Evolutionary conservation across 495 filamentous ascomycete genomes (phyloP), one percentile per base, ranked within the genome.

Genomic region (Penicilliopsis zonata): DNA sequence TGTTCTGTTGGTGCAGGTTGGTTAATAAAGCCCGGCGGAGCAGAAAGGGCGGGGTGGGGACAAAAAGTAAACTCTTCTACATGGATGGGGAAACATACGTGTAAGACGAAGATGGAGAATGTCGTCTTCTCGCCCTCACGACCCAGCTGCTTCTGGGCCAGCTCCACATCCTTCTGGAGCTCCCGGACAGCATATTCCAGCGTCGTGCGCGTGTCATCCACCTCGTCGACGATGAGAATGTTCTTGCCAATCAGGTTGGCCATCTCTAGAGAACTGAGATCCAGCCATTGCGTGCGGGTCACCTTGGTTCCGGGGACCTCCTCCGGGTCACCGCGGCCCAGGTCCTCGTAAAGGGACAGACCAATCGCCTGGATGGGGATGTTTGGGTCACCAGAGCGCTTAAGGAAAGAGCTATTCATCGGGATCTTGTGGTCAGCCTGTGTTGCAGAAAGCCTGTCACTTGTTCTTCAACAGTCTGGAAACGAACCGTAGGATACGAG

Each of bases 351-450:
- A 31, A 99, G 78, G 15, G 86, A 94, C 28, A 99, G 79, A 30
- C 90, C 90, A 54, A 99, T 99, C 20, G 90, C 90, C 70, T 99
- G 90, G 59, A 99, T 99, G 37, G 90, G 88, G 53, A 99, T 99
- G 63, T 99, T 99, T 53, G 86, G 70, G 42, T 70, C 74, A 38
- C 80, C 83, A 31, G 82, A 69, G 48, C 76, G 74, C 68, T 94
- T 95, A 53, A 99, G 84, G 66, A 96, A 99, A 8, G 90, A 96
- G 29, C 72, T 76, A 36, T 42, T 24, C 0, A 22, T 13, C 30
- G 15, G n/a, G 4, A n/a, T 23, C 21, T 23, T n/a, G n/a, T n/a
- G n/a, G n/a, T 23, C 4, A 27, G 5, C 25, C 25, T 5, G n/a
- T 13, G 4, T 4, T 12, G 5, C 25, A 27, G n/a, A 5, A 3